Evolutionary conservation across 805 yeast species (phyloP).

Genomic region (Starmerella sp.): DNA sequence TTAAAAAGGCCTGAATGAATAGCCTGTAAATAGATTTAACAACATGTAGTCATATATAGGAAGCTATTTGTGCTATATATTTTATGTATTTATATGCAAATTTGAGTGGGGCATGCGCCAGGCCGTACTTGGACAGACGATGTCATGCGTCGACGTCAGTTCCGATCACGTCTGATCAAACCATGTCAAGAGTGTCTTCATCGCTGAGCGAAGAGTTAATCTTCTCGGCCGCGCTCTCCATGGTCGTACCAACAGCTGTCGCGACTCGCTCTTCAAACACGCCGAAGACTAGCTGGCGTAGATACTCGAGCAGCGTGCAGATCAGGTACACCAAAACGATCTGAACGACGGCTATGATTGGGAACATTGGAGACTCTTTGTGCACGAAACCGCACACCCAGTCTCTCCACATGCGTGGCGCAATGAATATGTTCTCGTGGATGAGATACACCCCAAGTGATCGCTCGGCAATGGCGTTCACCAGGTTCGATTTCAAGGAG

Average conservation of each 20-base stretch:
- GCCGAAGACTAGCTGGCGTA: constrained; percentile 5
- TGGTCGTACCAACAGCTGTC: not conserved
- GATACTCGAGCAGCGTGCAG: constrained; percentile 7
- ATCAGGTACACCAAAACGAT: constrained; percentile 3
- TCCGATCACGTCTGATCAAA: not conserved
- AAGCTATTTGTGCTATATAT: not conserved
- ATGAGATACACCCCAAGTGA: constrained; percentile 15
- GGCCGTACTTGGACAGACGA: not conserved
- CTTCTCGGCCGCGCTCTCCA: not conserved
- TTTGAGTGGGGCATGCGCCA: not conserved
- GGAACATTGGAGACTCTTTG: constrained; percentile 5
- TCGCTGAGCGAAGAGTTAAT: not conserved
- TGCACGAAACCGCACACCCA: not conserved
- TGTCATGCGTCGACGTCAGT: not conserved
- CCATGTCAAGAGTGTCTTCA: not conserved
- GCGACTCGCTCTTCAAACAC: constrained; percentile 6
- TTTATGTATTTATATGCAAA: not conserved
- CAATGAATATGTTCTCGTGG: constrained; percentile 11
- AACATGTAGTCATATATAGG: not conserved
- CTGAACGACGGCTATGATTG: constrained; percentile 6
- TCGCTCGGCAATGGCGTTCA: constrained; percentile 7
- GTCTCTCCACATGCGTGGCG: constrained; percentile 5
- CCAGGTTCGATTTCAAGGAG: not conserved
- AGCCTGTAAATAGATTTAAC: no score
- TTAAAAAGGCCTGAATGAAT: constrained; percentile 3